A percentile compares a stretch with the other conserved stretches of the same genome.
Conservation (phyloP, 768 basidiomycete genomes). For the Coprinopsis sp. region DNA sequence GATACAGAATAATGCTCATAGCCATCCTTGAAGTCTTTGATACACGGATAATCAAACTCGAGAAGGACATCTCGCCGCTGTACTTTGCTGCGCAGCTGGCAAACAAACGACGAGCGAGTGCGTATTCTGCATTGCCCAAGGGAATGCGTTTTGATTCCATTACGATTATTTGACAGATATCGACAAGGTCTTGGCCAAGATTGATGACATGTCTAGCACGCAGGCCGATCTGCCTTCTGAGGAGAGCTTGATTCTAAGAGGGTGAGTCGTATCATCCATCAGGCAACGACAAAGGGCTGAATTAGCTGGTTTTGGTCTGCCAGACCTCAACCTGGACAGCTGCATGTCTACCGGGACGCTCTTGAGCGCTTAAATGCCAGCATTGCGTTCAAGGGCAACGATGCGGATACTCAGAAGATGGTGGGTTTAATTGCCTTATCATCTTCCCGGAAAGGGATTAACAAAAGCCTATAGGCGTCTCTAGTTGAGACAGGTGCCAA, state of each 20-base stretch:
- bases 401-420: background rate
- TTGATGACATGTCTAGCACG: conserved; percentile 72
- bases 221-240: conserved; percentile 74
- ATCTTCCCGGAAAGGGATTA: background rate
- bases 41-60: conserved; percentile 72
- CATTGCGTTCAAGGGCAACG: conserved; percentile 59
- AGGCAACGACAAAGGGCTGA: background rate
- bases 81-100: conserved; percentile 74
- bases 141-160: background rate
- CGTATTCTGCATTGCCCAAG: conserved; percentile 20
- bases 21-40: conserved; percentile 85
- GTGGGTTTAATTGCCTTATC: background rate
- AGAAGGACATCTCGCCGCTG: conserved; percentile 82
- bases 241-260: conserved; percentile 73
- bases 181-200: conserved; percentile 71
- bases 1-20: conserved; percentile 35
- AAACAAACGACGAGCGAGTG: conserved; percentile 69
- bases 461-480: conserved; percentile 44
- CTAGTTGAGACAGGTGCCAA: conserved; percentile 80
- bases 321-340: conserved; percentile 69
- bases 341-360: conserved; percentile 63
- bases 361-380: conserved; percentile 74
- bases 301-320: background rate
- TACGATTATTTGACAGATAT: conserved; percentile 50
- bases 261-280: conserved; percentile 40